Evolutionary conservation across 768 basidiomycete species (phyloP), one percentile per base, ranked within the genome.

Genomic region (Crepidotus variabilis): DNA sequence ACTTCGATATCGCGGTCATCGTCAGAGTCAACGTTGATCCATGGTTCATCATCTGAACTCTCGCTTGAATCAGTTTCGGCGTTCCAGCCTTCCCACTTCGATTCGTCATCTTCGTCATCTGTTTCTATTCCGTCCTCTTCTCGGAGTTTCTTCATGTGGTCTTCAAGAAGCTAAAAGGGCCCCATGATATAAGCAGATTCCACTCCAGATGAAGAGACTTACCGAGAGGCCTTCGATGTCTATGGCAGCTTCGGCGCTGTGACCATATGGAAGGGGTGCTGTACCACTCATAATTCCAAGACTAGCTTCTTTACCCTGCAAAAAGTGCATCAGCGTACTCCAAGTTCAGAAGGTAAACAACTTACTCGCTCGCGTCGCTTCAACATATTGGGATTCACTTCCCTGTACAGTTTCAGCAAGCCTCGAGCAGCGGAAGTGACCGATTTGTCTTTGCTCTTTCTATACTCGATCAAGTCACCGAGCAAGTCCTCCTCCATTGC

Each of bases 401-500:
- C 95, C n/a, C 97, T 80, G 75, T 91, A 99, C 14, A 98, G 75
- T 67, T 90, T 91, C 51, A 98, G 72, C 48, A 99, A 67, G 13
- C 94, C 91, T 23, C 97, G 78, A 2, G 92, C 87, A 47, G 91
- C 94, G n/a, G 91, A 84, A 6, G 88, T 87, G 45, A 97, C 94
- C 0, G 88, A 82, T 75, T 98, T 98, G 71, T 98, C 97, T 63
- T 87, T 84, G 64, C 93, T 95, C 76, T 97, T 98, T 67, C 87
- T 80, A 70, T 99, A 99, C 71, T 94, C 95, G 51, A 98, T 83
- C 60, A 99, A 71, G 72, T 99, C 97, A 2, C 89, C 86, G 4
- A 99, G 76, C 22, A 98, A 71, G 64, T 98, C 96, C 61, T 93
- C 92, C 61, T 96, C 93, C 89, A 99, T 98, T 53, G 90, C 86